A percentile compares a stretch with the other conserved stretches of the same genome.
phyloP scores from a whole-genome alignment of 2,329 filamentous ascomycete species.

The Cryphonectria japonica region DNA sequence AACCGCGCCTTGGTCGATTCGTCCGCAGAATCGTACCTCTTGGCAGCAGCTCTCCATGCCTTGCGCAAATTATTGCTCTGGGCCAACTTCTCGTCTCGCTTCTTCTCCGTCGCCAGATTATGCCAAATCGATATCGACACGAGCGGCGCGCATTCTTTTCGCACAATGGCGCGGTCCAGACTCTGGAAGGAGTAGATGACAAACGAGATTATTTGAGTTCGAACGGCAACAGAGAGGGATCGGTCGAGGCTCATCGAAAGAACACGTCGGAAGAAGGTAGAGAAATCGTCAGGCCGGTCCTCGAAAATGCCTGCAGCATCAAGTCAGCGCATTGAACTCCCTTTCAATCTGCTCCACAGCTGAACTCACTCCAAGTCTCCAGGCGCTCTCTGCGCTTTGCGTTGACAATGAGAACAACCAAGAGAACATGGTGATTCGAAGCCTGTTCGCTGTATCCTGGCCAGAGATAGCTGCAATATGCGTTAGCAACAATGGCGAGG shows the following conservation, averaged over 20 bases:
- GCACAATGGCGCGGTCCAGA: conserved; percentile 82
- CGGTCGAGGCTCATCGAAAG: conserved; percentile 82
- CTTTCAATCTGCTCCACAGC: neutral
- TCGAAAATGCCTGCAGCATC: conserved; percentile 70
- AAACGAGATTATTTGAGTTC: conserved; percentile 85
- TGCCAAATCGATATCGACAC: conserved; percentile 97
- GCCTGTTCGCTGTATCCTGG: conserved; percentile 86
- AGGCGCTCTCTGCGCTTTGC: conserved; percentile 87
- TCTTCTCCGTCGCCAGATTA: conserved; percentile 78
- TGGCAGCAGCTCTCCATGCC: conserved; percentile 84
- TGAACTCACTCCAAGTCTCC: conserved; percentile 77
- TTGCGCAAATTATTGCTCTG: conserved; percentile 78
- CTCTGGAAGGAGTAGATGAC: conserved; percentile 93
- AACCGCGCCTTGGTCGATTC: conserved; percentile 76
- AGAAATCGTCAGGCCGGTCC: conserved; percentile 79
- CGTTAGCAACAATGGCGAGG: conserved; percentile 33
- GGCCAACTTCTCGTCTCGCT: conserved; percentile 73
- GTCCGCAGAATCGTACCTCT: conserved; percentile 86
- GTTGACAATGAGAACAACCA: conserved; percentile 84
- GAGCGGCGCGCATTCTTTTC: conserved; percentile 94
- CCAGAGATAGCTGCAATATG: conserved; percentile 77
- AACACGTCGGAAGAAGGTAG: conserved; percentile 83
- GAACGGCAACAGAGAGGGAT: conserved; percentile 67
- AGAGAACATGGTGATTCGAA: conserved; percentile 87
- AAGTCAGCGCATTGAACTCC: conserved; percentile 17